Evolutionary conservation across 768 basidiomycete genomes (phyloP), one percentile per base, ranked within the genome.

Genomic region (Agaricus sinodeliciosus): DNA sequence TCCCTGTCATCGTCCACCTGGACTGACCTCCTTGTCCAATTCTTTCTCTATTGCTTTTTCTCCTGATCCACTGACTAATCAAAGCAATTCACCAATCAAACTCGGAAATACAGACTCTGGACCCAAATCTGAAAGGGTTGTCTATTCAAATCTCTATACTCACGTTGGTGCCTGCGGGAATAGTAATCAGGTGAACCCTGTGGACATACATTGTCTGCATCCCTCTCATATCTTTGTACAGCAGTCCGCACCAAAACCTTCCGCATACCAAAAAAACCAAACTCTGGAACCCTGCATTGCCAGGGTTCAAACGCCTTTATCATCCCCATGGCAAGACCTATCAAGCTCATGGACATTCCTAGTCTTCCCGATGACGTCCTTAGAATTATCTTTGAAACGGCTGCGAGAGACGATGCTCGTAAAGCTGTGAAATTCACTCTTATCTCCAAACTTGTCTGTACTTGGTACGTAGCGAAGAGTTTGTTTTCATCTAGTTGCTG

Each of bases 381-480:
- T 16, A 67, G 71, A 22, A 58, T 70, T 16, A 58, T 75, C 12
- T 60, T 73, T 31, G 71, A 73, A 47, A 59, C 62, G 16, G 69
- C 69, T 27, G 64, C 68, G 12, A 52, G 51, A 18, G 36, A 59
- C 12, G 66, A 73, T 51, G 62, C 50, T 37, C 62, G 61, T 39
- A 68, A 65, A 4, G 70, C 71, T 0, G 47, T 67, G 18, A 63
- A 60, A 19, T 62, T 73, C 11, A 61, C 64, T 16, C 50, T 65
- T 15, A 58, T 72, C 3, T 73, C 67, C 12, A 64, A 55, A 25
- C 56, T 58, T 3, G 64, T 63, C 12, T 63, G 67, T 48, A 60
- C 51, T 41, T 75, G 72, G 73, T 73, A 55, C 51, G 62, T 51
- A 26, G 11, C 25, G 34, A 18, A 39, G 15, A 46, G 18, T 51